Base-by-base conservation (phyloP, 2,329 filamentous ascomycete species). In the Xylariaceae sp. region DNA sequence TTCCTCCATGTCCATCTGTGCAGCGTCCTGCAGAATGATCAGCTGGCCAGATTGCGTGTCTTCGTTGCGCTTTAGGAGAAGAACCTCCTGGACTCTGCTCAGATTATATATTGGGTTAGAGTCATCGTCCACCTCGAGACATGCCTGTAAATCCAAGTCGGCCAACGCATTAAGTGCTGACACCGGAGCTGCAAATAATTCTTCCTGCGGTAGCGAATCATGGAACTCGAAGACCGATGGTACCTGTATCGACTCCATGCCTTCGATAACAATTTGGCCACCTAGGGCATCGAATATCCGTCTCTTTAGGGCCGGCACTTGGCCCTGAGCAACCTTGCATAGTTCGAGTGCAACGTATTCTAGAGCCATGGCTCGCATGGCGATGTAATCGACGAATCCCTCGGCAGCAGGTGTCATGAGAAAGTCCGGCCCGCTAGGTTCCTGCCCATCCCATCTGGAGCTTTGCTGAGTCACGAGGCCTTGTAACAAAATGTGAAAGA, bases 151-250 rank as follows among this genome's bases (percentile, higher is more conserved):
- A 60, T 91, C 84, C 29, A 95, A 69, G 42, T 85, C 84, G 19
- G 74, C 73, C 57, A 91, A 86, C 57, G 81, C 81, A 41, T 76
- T 72, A 26, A 88, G 73, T 4, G 76, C 69, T 2, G 84, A 83
- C 2, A 80, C 70, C 2, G 78, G 67, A 3, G 74, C 69, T 29
- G 74, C 70, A 74, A 80, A 83, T n/a, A 75, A 66, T 12, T 70
- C 75, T 45, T 78, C 77, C 26, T 76, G 68, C 2, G 79, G 71
- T 56, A 94, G 80, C 65, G 97, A 97, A 71, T 99, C 94, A 64
- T 95, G 94, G 27, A 97, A 79, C 61, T 96, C 91, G 65, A 97
- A 96, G 5, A 97, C 80, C 3, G 88, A 91, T 0, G 86, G 80
- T 55, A 90, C 87, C 31, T 77, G 74, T 39, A 87, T 75, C 4